Percentiles rank a stretch among this genome's conserved stretches.
These are phyloP conservation scores for Tolypocladium nubicola DNA, from an alignment of 2,329 filamentous ascomycete genomes.

Conservation along the genomic window DNA sequence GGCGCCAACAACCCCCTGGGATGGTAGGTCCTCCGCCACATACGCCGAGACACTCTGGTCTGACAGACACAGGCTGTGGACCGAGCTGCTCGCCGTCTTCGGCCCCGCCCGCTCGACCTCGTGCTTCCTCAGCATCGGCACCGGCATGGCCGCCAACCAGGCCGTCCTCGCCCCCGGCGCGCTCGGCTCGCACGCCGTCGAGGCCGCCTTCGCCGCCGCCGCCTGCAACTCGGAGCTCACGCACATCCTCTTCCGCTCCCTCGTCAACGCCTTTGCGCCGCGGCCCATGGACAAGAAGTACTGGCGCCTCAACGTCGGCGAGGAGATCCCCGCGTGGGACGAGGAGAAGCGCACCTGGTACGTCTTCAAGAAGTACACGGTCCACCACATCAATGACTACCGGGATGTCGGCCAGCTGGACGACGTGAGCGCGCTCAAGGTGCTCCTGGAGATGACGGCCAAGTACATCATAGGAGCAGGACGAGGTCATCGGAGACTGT, in stretches of 20 bases:
- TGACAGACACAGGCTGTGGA: slow-evolving; percentile 4
- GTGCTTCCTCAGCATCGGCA: slow-evolving; percentile 8
- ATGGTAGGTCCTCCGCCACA: not conserved
- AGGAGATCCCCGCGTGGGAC: slow-evolving; percentile 3
- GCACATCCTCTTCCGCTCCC: slow-evolving; percentile 5
- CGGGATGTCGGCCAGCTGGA: not conserved
- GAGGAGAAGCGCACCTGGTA: slow-evolving; percentile 2
- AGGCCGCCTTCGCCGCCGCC: not conserved
- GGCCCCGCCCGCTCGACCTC: slow-evolving; percentile 4
- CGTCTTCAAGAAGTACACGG: not conserved
- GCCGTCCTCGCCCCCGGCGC: not conserved
- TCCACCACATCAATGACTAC: not conserved
- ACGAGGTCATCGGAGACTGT: not conserved
- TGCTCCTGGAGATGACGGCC: not conserved
- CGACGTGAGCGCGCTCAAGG: not conserved
- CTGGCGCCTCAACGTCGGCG: slow-evolving; percentile 5
- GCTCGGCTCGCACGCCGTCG: not conserved
- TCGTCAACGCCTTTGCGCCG: slow-evolving; percentile 6
- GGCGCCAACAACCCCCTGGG: not conserved
- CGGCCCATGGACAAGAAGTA: slow-evolving; percentile 4
- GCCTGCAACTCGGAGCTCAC: slow-evolving; percentile 5
- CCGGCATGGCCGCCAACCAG: slow-evolving; percentile 1
- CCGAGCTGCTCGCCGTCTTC: slow-evolving; percentile 4
- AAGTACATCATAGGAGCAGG: not conserved
- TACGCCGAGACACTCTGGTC: not conserved